A percentile compares a stretch with the other conserved stretches of the same genome.
phyloP scores from a whole-genome alignment of 1,284 basidiomycete genomes.

The Pterulicium gracile region DNA sequence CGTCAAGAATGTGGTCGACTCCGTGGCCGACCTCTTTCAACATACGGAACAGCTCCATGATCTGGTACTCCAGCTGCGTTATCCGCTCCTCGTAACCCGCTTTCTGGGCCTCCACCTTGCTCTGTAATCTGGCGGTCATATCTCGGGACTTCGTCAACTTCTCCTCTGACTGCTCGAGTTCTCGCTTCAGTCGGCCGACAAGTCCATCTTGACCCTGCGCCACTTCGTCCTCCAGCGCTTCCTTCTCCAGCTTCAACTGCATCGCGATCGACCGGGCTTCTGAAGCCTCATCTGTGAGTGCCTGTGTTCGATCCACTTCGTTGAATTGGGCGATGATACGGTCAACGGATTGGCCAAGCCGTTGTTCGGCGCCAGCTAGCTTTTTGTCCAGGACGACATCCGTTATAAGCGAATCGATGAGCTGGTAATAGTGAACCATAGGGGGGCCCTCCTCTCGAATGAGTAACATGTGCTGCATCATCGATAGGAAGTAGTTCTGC shows the following conservation, averaged over 20 bases:
- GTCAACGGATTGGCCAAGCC: constrained; percentile 86
- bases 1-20: constrained; percentile 64
- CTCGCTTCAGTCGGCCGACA: constrained; percentile 72
- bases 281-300: constrained; percentile 70
- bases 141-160: constrained; percentile 74
- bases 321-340: constrained; percentile 86
- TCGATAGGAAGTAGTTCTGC: constrained; percentile 80
- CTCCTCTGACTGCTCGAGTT: constrained; percentile 68
- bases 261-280: constrained; percentile 56
- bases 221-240: constrained; percentile 71
- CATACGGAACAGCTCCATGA: constrained; percentile 91
- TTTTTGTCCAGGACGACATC: constrained; percentile 93
- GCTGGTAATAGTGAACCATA: constrained; percentile 82
- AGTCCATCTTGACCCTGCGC: constrained; percentile 75
- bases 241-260: constrained; percentile 62
- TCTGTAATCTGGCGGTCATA: constrained; percentile 64
- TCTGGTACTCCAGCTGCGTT: constrained; percentile 82
- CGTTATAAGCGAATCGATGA: constrained; percentile 88
- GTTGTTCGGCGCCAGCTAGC: constrained; percentile 72
- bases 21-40: constrained; percentile 74
- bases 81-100: constrained; percentile 81
- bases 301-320: constrained; percentile 80
- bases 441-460: constrained; percentile 83
- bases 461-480: constrained; percentile 87
- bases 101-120: constrained; percentile 76